phyloP scores from a whole-genome alignment of 768 basidiomycete species.

The Boletus insuetus region DNA sequence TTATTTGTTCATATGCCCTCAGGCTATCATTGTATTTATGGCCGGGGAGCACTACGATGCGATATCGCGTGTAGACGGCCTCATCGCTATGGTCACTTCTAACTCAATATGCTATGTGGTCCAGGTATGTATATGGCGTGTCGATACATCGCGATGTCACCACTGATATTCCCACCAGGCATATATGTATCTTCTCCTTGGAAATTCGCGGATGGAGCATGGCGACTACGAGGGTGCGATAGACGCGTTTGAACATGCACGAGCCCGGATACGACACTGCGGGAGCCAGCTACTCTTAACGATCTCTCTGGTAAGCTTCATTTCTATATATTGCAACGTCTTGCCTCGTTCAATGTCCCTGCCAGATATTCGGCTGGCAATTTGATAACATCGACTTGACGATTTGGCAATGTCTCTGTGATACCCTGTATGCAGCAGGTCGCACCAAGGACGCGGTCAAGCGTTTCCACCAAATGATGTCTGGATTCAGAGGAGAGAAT shows the following conservation, averaged over 20 bases:
- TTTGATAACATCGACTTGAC: not conserved
- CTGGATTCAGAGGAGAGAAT: not conserved
- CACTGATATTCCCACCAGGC: not conserved
- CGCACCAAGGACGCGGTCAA: not conserved
- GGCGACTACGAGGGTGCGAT: not conserved
- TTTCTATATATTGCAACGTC: too few species aligned
- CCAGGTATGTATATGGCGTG: not conserved
- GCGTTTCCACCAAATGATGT: not conserved
- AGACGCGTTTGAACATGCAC: not conserved
- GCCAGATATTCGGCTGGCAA: slow-evolving; percentile 9
- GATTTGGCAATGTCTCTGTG: slow-evolving; percentile 1
- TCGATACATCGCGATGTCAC: too few species aligned
- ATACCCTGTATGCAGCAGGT: not conserved
- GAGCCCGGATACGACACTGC: not conserved
- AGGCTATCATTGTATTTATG: slow-evolving; percentile 7
- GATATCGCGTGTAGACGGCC: slow-evolving; percentile 1
- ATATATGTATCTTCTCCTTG: slow-evolving; percentile 6
- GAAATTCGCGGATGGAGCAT: not conserved
- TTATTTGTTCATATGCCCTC: not conserved
- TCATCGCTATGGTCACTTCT: not conserved
- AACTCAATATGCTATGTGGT: not conserved
- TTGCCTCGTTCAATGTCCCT: not conserved
- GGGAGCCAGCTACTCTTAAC: not conserved
- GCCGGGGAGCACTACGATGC: slow-evolving; percentile 3
- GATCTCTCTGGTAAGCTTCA: slow-evolving; percentile 1